These are phyloP conservation scores for Skeletonema tropicum DNA, from an alignment of 108 stramenopile genomes.

Conservation along the genomic window DNA sequence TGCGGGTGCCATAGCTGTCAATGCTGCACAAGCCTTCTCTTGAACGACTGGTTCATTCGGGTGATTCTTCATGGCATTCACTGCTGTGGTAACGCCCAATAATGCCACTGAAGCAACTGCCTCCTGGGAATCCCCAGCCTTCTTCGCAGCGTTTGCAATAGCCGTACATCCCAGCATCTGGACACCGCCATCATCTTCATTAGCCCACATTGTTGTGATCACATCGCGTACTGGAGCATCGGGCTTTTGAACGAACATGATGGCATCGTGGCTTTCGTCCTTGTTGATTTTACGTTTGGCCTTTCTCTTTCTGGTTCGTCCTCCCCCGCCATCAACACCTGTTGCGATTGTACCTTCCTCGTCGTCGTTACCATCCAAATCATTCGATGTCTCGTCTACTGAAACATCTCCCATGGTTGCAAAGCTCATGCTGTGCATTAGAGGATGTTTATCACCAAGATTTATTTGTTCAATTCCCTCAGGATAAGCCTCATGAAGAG, in stretches of 20 bases:
- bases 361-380: constrained; percentile 40
- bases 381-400: constrained; percentile 30
- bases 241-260: constrained; percentile 83
- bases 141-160: constrained; percentile 46
- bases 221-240: constrained; percentile 69
- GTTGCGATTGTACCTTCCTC: constrained; percentile 50
- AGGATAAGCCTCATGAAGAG: constrained; percentile 78
- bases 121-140: constrained; percentile 10
- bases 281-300: constrained; percentile 58
- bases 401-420: constrained; percentile 29
- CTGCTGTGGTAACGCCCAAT: constrained; percentile 72
- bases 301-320: constrained; percentile 35
- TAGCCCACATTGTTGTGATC: constrained; percentile 84
- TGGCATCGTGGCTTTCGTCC: constrained; percentile 86
- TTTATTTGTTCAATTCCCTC: constrained; percentile 67
- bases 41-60: constrained; percentile 86
- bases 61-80: constrained; percentile 90
- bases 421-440: constrained; percentile 63
- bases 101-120: constrained; percentile 62
- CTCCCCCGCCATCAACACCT: constrained; percentile 47
- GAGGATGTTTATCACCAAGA: constrained; percentile 59
- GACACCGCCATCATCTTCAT: constrained; percentile 88
- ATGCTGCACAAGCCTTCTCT: constrained; percentile 78
- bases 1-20: constrained; percentile 59
- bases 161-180: constrained; percentile 88